Conservation (phyloP, 306 rosid species). For the Fragaria nilgerrensis region DNA sequence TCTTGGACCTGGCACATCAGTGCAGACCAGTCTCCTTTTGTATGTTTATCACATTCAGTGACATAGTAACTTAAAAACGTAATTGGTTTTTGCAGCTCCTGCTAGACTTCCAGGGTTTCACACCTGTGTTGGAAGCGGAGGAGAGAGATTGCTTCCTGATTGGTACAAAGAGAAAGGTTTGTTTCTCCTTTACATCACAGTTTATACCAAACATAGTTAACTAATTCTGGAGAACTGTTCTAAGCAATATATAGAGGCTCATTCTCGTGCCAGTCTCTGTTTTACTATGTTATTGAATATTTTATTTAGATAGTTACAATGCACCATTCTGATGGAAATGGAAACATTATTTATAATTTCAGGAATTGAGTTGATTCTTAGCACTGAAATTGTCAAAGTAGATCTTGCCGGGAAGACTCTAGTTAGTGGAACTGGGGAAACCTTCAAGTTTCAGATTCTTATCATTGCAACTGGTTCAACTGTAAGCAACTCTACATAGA, state of each 20-base stretch:
- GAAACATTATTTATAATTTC: constrained; percentile 35
- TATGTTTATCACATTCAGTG: not conserved
- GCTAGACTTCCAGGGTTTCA: constrained; percentile 98
- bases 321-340: constrained; percentile 13
- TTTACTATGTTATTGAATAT: not conserved
- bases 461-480: constrained; percentile 90
- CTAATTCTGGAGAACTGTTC: not conserved
- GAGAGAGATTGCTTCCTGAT: constrained; percentile 82
- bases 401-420: constrained; percentile 72
- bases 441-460: constrained; percentile 65
- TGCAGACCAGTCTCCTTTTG: not conserved
- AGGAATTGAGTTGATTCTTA: constrained; percentile 82
- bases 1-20: not conserved
- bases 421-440: constrained; percentile 61
- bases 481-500: constrained; percentile 38
- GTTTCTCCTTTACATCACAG: constrained; percentile 7
- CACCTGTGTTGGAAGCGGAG: constrained; percentile 91
- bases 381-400: constrained; percentile 81
- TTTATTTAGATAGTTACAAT: not conserved
- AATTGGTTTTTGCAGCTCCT: constrained; percentile 69
- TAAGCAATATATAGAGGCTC: not conserved
- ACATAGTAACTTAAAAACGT: constrained; percentile 1
- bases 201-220: not conserved
- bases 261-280: not conserved
- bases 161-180: constrained; percentile 91